A percentile compares a stretch with the other conserved stretches of the same genome.
Conservation (phyloP, 2,329 filamentous ascomycete species). For the Fusarium sp. region DNA sequence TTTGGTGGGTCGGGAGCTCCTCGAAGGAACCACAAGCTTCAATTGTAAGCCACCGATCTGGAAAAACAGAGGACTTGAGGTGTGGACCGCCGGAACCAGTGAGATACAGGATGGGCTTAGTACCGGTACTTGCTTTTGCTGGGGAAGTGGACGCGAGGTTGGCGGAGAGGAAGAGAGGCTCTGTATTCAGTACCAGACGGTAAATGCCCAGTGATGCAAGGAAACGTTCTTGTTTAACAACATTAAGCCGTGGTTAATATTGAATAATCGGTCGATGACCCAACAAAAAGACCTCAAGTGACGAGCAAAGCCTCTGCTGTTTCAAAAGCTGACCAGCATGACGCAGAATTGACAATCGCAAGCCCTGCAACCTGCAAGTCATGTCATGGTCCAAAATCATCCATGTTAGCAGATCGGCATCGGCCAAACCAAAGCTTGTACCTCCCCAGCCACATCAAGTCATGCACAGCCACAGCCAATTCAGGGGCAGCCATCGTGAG, state of each 20-base stretch:
- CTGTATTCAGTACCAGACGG: not conserved
- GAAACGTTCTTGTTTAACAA: not conserved
- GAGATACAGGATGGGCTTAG: slow-evolving; percentile 6
- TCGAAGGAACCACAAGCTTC: slow-evolving; percentile 10
- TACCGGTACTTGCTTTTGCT: slow-evolving; percentile 17
- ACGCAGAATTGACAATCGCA: slow-evolving; percentile 20
- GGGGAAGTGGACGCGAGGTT: slow-evolving; percentile 6
- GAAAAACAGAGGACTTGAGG: not conserved
- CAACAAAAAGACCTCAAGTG: not conserved
- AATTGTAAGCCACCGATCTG: slow-evolving; percentile 37
- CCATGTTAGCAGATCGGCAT: slow-evolving; percentile 29
- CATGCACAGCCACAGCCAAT: slow-evolving; percentile 25
- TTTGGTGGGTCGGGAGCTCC: slow-evolving; percentile 34
- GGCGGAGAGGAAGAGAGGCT: not conserved
- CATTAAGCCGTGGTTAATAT: not conserved
- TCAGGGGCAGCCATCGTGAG: slow-evolving; percentile 38
- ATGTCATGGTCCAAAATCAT: slow-evolving; percentile 5
- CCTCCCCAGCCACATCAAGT: slow-evolving; percentile 7
- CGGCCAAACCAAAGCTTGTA: slow-evolving; percentile 3
- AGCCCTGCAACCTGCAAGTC: slow-evolving; percentile 23
- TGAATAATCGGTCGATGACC: not conserved
- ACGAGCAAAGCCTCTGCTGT: not conserved
- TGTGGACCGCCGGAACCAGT: slow-evolving; percentile 26
- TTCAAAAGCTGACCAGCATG: slow-evolving; percentile 14
- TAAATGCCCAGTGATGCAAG: not conserved